Conservation (phyloP, 129 eudicot genomes). For the Artemisia tridentata region DNA sequence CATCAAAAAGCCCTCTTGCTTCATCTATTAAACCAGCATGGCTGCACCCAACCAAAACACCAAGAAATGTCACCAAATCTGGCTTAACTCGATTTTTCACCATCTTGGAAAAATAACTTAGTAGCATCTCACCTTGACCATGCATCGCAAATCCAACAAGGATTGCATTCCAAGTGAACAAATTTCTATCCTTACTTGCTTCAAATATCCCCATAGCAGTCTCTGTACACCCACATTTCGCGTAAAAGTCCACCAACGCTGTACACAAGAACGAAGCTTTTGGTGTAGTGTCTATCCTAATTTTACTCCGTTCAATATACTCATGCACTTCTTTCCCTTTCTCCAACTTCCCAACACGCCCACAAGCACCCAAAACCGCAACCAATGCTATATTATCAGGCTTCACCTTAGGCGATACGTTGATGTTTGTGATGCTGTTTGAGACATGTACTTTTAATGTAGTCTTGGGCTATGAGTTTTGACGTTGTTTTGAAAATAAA, state of each 20-base stretch:
- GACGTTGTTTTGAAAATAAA: too few species aligned
- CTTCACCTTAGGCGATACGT: not conserved
- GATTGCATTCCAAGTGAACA: slow-evolving; percentile 75
- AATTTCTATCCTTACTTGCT: slow-evolving; percentile 33
- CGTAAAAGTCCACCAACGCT: slow-evolving; percentile 66
- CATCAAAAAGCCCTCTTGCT: slow-evolving; percentile 47
- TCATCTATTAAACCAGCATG: slow-evolving; percentile 60
- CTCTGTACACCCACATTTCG: slow-evolving; percentile 74
- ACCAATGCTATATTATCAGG: slow-evolving; percentile 57
- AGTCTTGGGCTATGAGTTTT: too few species aligned
- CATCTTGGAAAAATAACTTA: slow-evolving; percentile 55
- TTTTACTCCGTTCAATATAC: slow-evolving; percentile 24
- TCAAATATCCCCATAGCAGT: slow-evolving; percentile 53
- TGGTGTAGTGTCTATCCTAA: slow-evolving; percentile 40
- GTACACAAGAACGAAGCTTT: slow-evolving; percentile 57
- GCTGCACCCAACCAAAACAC: slow-evolving; percentile 65
- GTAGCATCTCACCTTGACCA: slow-evolving; percentile 45
- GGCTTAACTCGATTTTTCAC: too few species aligned
- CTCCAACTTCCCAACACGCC: slow-evolving; percentile 50
- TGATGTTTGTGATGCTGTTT: too few species aligned
- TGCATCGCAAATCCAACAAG: slow-evolving; percentile 68
- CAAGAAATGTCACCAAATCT: slow-evolving; percentile 74
- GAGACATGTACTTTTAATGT: too few species aligned
- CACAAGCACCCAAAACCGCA: slow-evolving; percentile 66
- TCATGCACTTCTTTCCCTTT: too few species aligned